Percentiles rank a stretch among this genome's conserved stretches.
phyloP scores from a whole-genome alignment of 106 monocot genomes.

The Narthecium ossifragum region DNA sequence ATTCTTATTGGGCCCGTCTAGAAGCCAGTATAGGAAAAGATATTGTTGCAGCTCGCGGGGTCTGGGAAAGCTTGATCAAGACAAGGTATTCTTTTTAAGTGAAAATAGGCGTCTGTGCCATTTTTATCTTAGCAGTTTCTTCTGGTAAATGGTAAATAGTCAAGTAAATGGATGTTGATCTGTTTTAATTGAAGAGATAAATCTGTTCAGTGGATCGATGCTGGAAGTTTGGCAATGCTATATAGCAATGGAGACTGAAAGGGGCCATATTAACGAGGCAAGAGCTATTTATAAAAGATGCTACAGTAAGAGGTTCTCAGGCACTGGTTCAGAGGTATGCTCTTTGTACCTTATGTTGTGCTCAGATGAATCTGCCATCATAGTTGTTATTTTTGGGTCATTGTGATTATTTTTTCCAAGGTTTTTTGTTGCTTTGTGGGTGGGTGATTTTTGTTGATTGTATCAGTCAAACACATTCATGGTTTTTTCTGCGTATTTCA shows the following conservation, averaged over 20 bases:
- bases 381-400: too few species aligned
- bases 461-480: too few species aligned
- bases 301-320: slow-evolving; percentile 72
- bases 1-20: slow-evolving; percentile 83
- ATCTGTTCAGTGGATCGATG: slow-evolving; percentile 52
- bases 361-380: too few species aligned
- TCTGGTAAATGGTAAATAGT: too few species aligned
- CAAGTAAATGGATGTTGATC: too few species aligned
- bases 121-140: too few species aligned
- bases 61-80: slow-evolving; percentile 89
- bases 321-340: slow-evolving; percentile 84
- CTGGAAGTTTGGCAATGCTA: slow-evolving; percentile 76
- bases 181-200: too few species aligned
- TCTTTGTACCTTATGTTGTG: background rate
- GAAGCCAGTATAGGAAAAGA: slow-evolving; percentile 74
- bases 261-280: slow-evolving; percentile 77
- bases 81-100: slow-evolving; percentile 48
- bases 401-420: too few species aligned
- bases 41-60: slow-evolving; percentile 71
- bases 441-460: too few species aligned
- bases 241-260: slow-evolving; percentile 67
- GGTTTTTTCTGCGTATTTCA: too few species aligned
- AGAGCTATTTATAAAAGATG: slow-evolving; percentile 95
- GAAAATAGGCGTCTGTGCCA: too few species aligned
- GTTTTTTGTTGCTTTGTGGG: too few species aligned